Evolutionary conservation across 495 filamentous ascomycete genomes (phyloP), one percentile per base, ranked within the genome.

Genomic region (Xylaria cubensis): DNA sequence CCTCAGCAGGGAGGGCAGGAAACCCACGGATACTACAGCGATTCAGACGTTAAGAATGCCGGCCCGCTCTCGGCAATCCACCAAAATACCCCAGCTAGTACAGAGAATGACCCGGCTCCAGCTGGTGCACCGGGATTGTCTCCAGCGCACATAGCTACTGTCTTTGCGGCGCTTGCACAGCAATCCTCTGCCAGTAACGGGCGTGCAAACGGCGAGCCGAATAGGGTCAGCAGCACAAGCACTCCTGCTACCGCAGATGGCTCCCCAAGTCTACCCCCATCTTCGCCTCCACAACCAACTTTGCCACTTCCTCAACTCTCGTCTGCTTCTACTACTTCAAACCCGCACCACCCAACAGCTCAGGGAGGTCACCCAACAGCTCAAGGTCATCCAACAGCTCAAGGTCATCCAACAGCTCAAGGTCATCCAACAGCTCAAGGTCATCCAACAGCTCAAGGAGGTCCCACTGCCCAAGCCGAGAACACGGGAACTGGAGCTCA

Each of bases 1-100:
- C 4, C 4, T 7, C 42, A 53, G 10, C 44, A 70, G 29, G 15
- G 24, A 48, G 32, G 15, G 21, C 19, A 46, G 21, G 61, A 10
- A 64, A 12, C 6, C 21, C 34, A 61, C 10, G 59, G n/a, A 34
- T 55, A 64, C 15, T 10, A 34, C 59, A 51, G 51, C n/a, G 66
- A 61, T 1, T 44, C 67, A 36, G 68, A 70, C 32, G n/a, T 46
- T 64, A 71, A 71, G 69, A 59, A 56, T 64, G 36, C 51, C 59
- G 34, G 13, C 26, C 55, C 26, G 67, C 68, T 8, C 21, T 70
- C 46, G 15, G 42, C 42, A 39, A 4, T 51, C 26, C 58, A n/a
- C 51, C 39, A 44, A 2, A 68, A 68, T 39, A 68, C 53, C 10
- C 56, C 58, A 7, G n/a, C 46, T 12, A 32, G 56, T 39, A 19